Conservation (phyloP, 306 rosid species). For the Calophaca sinica region DNA sequence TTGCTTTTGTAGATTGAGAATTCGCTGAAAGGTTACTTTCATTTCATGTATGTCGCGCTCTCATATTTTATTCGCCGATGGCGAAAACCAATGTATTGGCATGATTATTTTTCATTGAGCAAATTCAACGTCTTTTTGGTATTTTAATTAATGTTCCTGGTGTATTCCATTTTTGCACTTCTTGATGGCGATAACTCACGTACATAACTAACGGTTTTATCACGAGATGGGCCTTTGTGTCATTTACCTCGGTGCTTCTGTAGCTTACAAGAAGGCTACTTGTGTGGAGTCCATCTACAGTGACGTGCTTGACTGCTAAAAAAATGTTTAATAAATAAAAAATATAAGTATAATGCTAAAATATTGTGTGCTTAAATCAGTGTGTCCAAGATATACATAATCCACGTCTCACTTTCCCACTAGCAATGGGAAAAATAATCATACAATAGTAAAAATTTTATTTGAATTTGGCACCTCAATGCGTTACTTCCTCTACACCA, state of each 20-base stretch:
- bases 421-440: slow-evolving; percentile 41
- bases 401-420: slow-evolving; percentile 39
- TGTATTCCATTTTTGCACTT: neutral
- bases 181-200: too few relatives aligned
- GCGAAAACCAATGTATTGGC: neutral
- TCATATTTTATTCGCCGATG: slow-evolving; percentile 35
- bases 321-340: neutral
- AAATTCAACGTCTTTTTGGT: too few relatives aligned
- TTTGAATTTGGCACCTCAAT: slow-evolving; percentile 38
- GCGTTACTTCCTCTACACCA: slow-evolving; percentile 44
- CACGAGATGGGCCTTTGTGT: too few relatives aligned
- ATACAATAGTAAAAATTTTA: slow-evolving; percentile 32
- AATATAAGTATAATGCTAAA: slow-evolving; percentile 33
- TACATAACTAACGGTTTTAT: too few relatives aligned
- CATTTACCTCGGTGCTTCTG: neutral
- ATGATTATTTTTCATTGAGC: too few relatives aligned
- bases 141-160: neutral
- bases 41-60: slow-evolving; percentile 10
- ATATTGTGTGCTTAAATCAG: slow-evolving; percentile 40
- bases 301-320: too few relatives aligned
- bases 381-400: slow-evolving; percentile 34
- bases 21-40: neutral
- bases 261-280: neutral
- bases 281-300: neutral
- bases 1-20: slow-evolving; percentile 17